Conservation (phyloP, 345 rosid species). For the Gossypium thurberi region DNA sequence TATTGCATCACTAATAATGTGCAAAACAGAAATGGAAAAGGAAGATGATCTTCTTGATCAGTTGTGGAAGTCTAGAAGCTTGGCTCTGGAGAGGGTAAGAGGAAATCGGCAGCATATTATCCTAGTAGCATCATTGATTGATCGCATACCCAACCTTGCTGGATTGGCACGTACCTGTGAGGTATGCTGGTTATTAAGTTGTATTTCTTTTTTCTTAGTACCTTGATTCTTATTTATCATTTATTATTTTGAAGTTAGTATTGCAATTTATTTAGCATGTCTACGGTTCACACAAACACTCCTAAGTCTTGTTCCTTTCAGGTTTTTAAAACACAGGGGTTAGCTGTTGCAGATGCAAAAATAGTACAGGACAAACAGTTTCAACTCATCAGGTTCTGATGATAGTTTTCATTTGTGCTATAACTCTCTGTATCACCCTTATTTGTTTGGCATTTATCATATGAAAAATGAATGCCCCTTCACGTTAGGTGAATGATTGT, state of each 20-base stretch:
- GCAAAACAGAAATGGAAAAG: slow-evolving; percentile 65
- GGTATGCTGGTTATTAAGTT: slow-evolving; percentile 31
- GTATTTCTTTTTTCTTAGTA: background rate
- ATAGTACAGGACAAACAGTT: slow-evolving; percentile 78
- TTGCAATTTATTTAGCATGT: background rate
- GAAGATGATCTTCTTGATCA: slow-evolving; percentile 75
- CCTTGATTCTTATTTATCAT: background rate
- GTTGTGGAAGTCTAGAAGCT: slow-evolving; percentile 61
- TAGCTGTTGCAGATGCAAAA: slow-evolving; percentile 65
- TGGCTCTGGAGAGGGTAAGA: slow-evolving; percentile 49
- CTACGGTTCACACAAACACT: slow-evolving; percentile 2
- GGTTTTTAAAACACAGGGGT: slow-evolving; percentile 79
- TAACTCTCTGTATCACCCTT: background rate
- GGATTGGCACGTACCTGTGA: slow-evolving; percentile 95
- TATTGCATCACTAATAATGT: slow-evolving; percentile 11
- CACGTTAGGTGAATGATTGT: background rate
- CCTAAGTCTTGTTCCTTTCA: slow-evolving; percentile 25
- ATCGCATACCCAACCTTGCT: slow-evolving; percentile 93
- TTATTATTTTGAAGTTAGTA: background rate
- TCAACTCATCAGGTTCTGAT: slow-evolving; percentile 76
- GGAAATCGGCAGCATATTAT: slow-evolving; percentile 69
- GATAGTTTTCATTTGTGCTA: slow-evolving; percentile 6
- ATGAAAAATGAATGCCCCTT: background rate
- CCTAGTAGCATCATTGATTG: slow-evolving; percentile 83
- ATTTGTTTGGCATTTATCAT: background rate